phyloP scores from a whole-genome alignment of 768 basidiomycete genomes.

The Daedaleopsis nitida region DNA sequence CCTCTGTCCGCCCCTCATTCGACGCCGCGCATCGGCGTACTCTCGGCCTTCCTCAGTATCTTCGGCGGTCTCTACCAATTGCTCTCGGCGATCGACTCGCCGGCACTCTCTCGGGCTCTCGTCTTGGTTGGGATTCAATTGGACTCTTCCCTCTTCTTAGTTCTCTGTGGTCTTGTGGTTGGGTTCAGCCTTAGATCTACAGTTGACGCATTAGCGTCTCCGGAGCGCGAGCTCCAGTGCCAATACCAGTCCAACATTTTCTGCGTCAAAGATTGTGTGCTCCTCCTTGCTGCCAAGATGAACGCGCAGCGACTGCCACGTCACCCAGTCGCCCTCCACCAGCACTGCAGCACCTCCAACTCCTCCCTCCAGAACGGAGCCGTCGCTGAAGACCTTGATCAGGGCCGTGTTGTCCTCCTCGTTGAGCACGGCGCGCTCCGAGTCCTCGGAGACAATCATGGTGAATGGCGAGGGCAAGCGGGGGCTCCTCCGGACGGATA shows the following conservation, averaged over 20 bases:
- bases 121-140: no score
- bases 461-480: background rate
- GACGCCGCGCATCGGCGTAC: no score
- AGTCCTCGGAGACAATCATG: background rate
- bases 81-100: no score
- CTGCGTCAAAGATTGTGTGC: constrained; percentile 33
- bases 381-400: background rate
- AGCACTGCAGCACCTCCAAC: constrained; percentile 29
- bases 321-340: background rate
- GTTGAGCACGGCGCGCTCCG: constrained; percentile 8
- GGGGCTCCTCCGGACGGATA: no score
- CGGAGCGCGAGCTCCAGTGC: constrained; percentile 24
- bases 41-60: no score
- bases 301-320: constrained; percentile 2
- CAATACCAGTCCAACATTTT: constrained; percentile 31
- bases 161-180: no score
- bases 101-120: no score
- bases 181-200: no score
- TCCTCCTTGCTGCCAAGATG: constrained; percentile 23
- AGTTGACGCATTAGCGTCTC: no score
- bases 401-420: background rate
- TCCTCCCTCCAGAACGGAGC: background rate
- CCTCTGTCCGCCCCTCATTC: no score
- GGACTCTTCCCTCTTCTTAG: no score
- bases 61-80: no score